Percentiles rank a stretch among this genome's conserved stretches.
These are phyloP conservation scores for Insectozyma bohioensis DNA, from an alignment of 1,139 yeast genomes.

Conservation along the genomic window DNA sequence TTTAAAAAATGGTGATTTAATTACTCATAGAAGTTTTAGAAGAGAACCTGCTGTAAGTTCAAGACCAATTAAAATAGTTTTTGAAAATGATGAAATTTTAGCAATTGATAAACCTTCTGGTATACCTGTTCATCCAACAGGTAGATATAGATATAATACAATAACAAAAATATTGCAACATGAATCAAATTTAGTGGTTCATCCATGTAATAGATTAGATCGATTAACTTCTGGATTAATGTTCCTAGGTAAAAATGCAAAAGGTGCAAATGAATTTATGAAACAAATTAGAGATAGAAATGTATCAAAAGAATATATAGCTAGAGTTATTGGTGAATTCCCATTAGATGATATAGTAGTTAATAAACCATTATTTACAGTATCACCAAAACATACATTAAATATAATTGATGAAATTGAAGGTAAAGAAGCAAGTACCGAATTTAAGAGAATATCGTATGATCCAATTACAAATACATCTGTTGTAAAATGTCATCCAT, in stretches of 20 bases:
- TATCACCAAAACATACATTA: slow-evolving; percentile 77
- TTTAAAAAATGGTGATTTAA: slow-evolving; percentile 80
- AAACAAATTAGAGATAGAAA: slow-evolving; percentile 72
- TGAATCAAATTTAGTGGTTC: slow-evolving; percentile 62
- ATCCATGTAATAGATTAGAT: slow-evolving; percentile 91
- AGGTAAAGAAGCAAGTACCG: slow-evolving; percentile 66
- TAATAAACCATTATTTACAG: slow-evolving; percentile 68
- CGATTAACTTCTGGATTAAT: slow-evolving; percentile 91
- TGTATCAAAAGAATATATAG: slow-evolving; percentile 80
- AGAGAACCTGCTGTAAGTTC: slow-evolving; percentile 91
- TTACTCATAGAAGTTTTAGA: slow-evolving; percentile 78
- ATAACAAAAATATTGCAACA: slow-evolving; percentile 78
- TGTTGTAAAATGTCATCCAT: slow-evolving; percentile 79
- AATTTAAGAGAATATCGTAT: slow-evolving; percentile 57
- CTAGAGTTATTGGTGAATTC: slow-evolving; percentile 84
- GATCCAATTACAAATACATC: slow-evolving; percentile 60
- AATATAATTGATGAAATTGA: slow-evolving; percentile 61
- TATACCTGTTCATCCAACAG: slow-evolving; percentile 96
- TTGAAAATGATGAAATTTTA: slow-evolving; percentile 74
- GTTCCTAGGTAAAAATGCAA: slow-evolving; percentile 84
- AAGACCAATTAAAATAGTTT: slow-evolving; percentile 66
- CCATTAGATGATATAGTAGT: slow-evolving; percentile 54
- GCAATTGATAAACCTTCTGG: slow-evolving; percentile 96
- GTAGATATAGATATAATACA: slow-evolving; percentile 83
- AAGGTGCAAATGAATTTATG: slow-evolving; percentile 77